phyloP scores from a whole-genome alignment of 2,329 filamentous ascomycete genomes.

The Tothia fuscella region DNA sequence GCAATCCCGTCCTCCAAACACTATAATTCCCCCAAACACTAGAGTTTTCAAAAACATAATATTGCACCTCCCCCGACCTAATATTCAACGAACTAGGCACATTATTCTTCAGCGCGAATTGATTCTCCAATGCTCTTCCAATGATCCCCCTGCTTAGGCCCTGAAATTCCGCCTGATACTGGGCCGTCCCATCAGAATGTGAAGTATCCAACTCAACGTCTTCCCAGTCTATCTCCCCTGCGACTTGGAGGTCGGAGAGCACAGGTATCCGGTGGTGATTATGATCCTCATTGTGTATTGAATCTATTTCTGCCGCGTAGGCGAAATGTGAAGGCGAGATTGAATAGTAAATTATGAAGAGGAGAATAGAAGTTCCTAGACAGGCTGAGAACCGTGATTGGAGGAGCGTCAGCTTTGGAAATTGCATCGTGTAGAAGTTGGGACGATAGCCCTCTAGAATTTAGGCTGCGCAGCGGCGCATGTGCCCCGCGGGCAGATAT shows the following conservation, averaged over 20 bases:
- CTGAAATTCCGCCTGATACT: constrained; percentile 50
- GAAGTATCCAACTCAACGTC: constrained; percentile 15
- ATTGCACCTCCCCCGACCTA: constrained; percentile 46
- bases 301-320: constrained; percentile 46
- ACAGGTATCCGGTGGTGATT: constrained; percentile 35
- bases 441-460: too few relatives aligned
- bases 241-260: constrained; percentile 16
- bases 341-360: constrained; percentile 49
- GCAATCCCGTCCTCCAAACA: constrained; percentile 18
- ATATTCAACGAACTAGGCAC: constrained; percentile 48
- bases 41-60: constrained; percentile 51
- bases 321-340: constrained; percentile 48
- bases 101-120: constrained; percentile 52
- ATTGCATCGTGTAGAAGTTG: constrained; percentile 26
- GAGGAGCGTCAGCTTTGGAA: constrained; percentile 48
- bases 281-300: constrained; percentile 32
- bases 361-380: constrained; percentile 45
- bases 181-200: constrained; percentile 20
- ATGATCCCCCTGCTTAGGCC: constrained; percentile 47
- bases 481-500: too few relatives aligned
- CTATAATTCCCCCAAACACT: constrained; percentile 37
- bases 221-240: constrained; percentile 5
- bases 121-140: constrained; percentile 42
- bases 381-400: constrained; percentile 63
- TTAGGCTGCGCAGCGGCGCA: too few relatives aligned